phyloP scores from a whole-genome alignment of 2,329 filamentous ascomycete species.

The Fusarium xyrophilum region DNA sequence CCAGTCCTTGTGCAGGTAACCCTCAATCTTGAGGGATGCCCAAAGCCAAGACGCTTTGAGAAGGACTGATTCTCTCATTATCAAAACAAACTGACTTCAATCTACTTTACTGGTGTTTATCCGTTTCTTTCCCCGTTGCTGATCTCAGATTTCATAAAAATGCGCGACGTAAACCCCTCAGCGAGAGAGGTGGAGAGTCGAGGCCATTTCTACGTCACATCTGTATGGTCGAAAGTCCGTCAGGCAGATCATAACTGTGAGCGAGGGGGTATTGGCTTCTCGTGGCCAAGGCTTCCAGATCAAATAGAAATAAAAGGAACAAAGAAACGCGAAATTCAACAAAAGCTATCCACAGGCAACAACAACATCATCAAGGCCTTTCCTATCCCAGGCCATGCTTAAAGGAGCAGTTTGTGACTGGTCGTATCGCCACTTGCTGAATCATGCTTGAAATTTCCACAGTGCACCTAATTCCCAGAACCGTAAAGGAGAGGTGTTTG shows the following conservation, averaged over 20 bases:
- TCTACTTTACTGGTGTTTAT: constrained; percentile 25
- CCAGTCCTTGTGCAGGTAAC: neutral
- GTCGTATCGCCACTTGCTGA: constrained; percentile 44
- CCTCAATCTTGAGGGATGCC: neutral
- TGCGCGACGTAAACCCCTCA: constrained; percentile 21
- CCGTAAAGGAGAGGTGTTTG: constrained; percentile 34
- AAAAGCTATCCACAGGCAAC: constrained; percentile 42
- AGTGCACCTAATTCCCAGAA: constrained; percentile 40
- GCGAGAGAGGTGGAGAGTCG: constrained; percentile 18
- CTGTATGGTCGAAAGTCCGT: constrained; percentile 37
- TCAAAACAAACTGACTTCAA: constrained; percentile 30
- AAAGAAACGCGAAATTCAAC: constrained; percentile 26
- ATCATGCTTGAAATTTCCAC: constrained; percentile 43
- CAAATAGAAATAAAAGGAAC: constrained; percentile 23
- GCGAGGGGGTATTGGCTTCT: constrained; percentile 32
- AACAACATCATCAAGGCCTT: constrained; percentile 42
- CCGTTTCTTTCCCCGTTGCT: constrained; percentile 2
- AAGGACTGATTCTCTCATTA: constrained; percentile 2
- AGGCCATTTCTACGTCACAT: constrained; percentile 28
- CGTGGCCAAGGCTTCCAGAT: constrained; percentile 36
- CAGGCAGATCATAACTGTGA: constrained; percentile 32
- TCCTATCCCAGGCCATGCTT: constrained; percentile 38
- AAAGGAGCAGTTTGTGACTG: constrained; percentile 44
- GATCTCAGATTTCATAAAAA: constrained; percentile 21
- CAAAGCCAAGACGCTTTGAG: neutral